Evolutionary conservation across 805 yeast genomes (phyloP).

Genomic region (Lipomyces sp.): DNA sequence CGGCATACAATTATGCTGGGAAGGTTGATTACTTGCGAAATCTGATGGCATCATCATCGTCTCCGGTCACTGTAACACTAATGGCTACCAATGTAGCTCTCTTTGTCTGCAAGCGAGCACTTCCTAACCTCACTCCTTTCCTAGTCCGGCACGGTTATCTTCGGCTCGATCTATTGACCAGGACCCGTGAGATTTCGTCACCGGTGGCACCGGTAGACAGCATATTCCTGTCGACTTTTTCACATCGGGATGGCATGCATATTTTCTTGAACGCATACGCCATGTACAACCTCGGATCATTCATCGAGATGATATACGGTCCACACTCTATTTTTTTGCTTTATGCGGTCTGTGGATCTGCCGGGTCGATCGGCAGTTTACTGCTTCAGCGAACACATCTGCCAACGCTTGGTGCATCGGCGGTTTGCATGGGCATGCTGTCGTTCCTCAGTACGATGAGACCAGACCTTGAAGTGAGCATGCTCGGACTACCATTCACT

Average conservation of each 20-base stretch:
- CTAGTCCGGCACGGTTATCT: slow-evolving; percentile 30
- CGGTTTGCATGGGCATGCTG: slow-evolving; percentile 33
- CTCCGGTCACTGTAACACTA: slow-evolving; percentile 30
- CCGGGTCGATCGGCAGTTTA: slow-evolving; percentile 20
- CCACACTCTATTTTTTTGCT: slow-evolving; percentile 17
- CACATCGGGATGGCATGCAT: slow-evolving; percentile 31
- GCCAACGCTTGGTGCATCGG: slow-evolving; percentile 36
- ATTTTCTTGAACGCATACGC: slow-evolving; percentile 26
- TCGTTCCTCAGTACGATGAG: slow-evolving; percentile 22
- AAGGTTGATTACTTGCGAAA: background rate
- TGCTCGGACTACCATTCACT: slow-evolving; percentile 21
- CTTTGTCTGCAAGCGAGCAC: slow-evolving; percentile 22
- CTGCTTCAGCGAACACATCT: slow-evolving; percentile 19
- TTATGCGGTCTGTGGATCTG: slow-evolving; percentile 19
- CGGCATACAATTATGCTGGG: background rate
- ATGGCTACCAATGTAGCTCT: slow-evolving; percentile 16
- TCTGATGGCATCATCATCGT: slow-evolving; percentile 12
- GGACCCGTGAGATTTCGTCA: slow-evolving; percentile 15
- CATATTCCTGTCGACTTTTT: slow-evolving; percentile 26
- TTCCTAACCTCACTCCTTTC: slow-evolving; percentile 21
- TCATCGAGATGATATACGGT: slow-evolving; percentile 26
- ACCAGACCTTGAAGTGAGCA: slow-evolving; percentile 20
- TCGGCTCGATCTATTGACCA: slow-evolving; percentile 23
- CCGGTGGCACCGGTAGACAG: slow-evolving; percentile 12
- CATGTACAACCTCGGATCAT: slow-evolving; percentile 27